A percentile compares a stretch with the other conserved stretches of the same genome.
phyloP scores from a whole-genome alignment of 2,329 filamentous ascomycete genomes.

The Ophiocordyceps robertsii region DNA sequence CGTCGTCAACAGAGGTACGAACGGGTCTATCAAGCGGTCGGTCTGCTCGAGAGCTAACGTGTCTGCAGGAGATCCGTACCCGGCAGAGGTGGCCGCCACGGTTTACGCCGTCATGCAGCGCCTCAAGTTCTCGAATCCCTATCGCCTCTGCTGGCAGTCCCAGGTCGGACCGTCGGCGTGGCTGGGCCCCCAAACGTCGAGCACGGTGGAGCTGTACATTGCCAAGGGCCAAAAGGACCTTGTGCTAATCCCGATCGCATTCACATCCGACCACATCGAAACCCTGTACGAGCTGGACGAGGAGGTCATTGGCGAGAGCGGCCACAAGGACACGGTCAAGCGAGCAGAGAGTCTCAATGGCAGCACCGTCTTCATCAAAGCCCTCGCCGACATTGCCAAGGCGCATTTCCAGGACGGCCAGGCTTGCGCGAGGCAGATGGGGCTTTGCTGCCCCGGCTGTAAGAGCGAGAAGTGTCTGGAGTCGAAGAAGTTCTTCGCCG shows the following conservation, averaged over 20 bases:
- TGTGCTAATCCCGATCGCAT: constrained; percentile 85
- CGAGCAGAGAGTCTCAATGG: constrained; percentile 87
- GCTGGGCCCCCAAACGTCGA: constrained; percentile 86
- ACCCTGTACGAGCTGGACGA: constrained; percentile 88
- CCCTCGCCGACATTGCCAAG: constrained; percentile 76
- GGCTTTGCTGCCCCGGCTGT: constrained; percentile 82
- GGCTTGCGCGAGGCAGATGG: constrained; percentile 71
- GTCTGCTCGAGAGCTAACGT: constrained; percentile 11
- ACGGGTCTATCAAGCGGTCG: not conserved
- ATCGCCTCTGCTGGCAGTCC: constrained; percentile 93
- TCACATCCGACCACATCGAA: constrained; percentile 98
- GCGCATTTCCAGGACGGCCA: constrained; percentile 58
- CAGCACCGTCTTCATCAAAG: constrained; percentile 78
- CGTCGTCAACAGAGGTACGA: constrained; percentile 79
- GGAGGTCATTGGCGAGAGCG: constrained; percentile 84
- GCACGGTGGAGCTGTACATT: constrained; percentile 79
- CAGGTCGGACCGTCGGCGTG: constrained; percentile 93
- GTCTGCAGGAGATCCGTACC: constrained; percentile 73
- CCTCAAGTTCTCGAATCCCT: constrained; percentile 76
- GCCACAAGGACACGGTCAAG: constrained; percentile 68
- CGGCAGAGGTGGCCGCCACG: constrained; percentile 87
- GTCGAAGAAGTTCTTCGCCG: constrained; percentile 54
- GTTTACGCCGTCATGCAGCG: constrained; percentile 95
- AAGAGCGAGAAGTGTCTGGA: constrained; percentile 78
- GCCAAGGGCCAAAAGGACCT: constrained; percentile 85